These are phyloP conservation scores for Austroboletus festivus DNA, from an alignment of 768 basidiomycete genomes.

Conservation along the genomic window DNA sequence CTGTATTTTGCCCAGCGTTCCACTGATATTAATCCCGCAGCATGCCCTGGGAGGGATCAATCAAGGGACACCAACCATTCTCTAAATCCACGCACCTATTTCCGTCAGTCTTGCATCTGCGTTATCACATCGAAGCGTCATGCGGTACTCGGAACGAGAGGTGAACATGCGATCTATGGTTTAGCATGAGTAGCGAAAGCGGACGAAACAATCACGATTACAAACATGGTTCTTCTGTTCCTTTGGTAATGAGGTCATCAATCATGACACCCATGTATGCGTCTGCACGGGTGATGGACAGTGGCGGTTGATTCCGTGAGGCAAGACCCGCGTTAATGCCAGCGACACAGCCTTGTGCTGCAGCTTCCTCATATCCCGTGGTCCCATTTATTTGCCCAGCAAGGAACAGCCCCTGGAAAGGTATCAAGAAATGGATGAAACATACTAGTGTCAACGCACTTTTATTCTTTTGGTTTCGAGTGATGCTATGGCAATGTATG, in stretches of 20 bases:
- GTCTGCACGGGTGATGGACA: constrained; percentile 78
- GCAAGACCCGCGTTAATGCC: constrained; percentile 84
- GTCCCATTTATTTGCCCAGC: constrained; percentile 93
- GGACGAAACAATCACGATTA: neutral
- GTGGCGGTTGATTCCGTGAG: constrained; percentile 50
- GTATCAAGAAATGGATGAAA: neutral
- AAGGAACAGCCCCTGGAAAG: constrained; percentile 68
- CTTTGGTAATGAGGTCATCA: constrained; percentile 85
- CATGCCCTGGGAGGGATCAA: constrained; percentile 31
- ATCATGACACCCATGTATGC: constrained; percentile 89
- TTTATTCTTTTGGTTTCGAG: constrained; percentile 83
- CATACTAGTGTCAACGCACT: constrained; percentile 32
- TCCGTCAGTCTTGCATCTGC: constrained; percentile 81
- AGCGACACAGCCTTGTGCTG: constrained; percentile 84
- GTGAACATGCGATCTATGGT: constrained; percentile 88
- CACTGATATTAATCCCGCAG: constrained; percentile 41
- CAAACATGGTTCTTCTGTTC: constrained; percentile 87
- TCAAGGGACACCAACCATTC: neutral
- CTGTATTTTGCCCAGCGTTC: constrained; percentile 42
- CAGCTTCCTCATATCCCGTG: constrained; percentile 93
- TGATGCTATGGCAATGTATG: constrained; percentile 48
- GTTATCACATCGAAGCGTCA: constrained; percentile 86
- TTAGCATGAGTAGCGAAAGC: neutral
- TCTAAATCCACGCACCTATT: constrained; percentile 45
- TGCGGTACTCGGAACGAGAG: constrained; percentile 84